Conservation (phyloP, 345 rosid genomes). For the Moringa oleifera region DNA sequence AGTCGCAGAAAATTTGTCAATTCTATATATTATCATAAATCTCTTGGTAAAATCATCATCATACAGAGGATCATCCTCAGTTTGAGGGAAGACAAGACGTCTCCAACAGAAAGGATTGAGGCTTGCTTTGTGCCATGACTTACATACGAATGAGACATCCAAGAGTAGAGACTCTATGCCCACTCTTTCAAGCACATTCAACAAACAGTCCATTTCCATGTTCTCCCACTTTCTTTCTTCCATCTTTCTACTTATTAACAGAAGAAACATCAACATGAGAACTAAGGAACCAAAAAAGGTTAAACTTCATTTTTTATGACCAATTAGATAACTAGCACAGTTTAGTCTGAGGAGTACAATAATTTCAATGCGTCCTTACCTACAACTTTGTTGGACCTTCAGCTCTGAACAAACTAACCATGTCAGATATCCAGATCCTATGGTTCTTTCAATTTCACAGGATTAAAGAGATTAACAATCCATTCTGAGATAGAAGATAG, state of each 20-base stretch:
- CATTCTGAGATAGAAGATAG: too few species aligned
- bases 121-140: conserved; percentile 14
- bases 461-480: too few species aligned
- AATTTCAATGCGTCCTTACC: too few species aligned
- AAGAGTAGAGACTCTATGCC: conserved; percentile 10
- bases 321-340: too few species aligned
- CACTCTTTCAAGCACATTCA: conserved; percentile 5
- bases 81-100: background rate
- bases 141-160: conserved; percentile 16
- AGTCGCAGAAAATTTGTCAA: background rate
- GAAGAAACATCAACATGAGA: too few species aligned
- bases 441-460: too few species aligned
- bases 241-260: background rate
- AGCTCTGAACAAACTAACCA: too few species aligned
- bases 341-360: too few species aligned
- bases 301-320: too few species aligned
- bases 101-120: conserved; percentile 7
- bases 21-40: background rate
- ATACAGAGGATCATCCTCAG: background rate
- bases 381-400: too few species aligned
- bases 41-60: background rate
- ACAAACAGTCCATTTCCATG: conserved; percentile 3
- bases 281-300: too few species aligned
- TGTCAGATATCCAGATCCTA: too few species aligned
- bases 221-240: conserved; percentile 16